These are phyloP conservation scores for Capsella rubella DNA, from an alignment of 441 rosid genomes.

Conservation along the genomic window DNA sequence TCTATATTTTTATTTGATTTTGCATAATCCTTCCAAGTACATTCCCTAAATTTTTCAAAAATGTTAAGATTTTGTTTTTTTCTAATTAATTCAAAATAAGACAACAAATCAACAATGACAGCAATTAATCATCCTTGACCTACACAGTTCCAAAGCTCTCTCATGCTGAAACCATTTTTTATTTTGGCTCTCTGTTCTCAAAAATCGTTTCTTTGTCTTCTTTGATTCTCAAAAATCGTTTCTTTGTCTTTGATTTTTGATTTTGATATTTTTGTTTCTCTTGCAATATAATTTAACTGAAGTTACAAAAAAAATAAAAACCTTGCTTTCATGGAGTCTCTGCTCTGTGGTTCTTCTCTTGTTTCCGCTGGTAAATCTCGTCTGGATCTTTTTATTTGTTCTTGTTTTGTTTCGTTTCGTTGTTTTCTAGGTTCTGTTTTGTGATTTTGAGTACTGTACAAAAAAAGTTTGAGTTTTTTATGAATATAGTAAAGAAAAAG, in stretches of 20 bases:
- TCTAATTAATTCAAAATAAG: neutral
- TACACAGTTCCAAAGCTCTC: neutral
- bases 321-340: constrained; percentile 62
- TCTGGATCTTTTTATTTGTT: neutral
- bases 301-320: neutral
- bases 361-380: constrained; percentile 53
- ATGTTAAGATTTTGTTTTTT: neutral
- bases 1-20: neutral
- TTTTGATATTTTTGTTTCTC: neutral
- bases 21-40: neutral
- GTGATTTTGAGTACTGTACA: constrained; percentile 13
- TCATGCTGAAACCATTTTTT: neutral
- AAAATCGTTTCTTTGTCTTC: constrained; percentile 11
- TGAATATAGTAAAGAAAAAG: neutral
- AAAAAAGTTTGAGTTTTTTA: neutral
- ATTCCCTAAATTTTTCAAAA: neutral
- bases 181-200: constrained; percentile 1
- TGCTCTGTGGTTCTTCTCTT: constrained; percentile 50
- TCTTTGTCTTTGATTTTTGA: constrained; percentile 21
- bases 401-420: constrained; percentile 7
- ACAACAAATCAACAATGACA: constrained; percentile 16
- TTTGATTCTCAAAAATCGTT: constrained; percentile 14
- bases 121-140: neutral
- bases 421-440: neutral
- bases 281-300: neutral